Percentiles rank a stretch among this genome's conserved stretches.
Evolutionary conservation across 257 asterid genomes (phyloP).

Genomic region (Nicotiana paniculata): DNA sequence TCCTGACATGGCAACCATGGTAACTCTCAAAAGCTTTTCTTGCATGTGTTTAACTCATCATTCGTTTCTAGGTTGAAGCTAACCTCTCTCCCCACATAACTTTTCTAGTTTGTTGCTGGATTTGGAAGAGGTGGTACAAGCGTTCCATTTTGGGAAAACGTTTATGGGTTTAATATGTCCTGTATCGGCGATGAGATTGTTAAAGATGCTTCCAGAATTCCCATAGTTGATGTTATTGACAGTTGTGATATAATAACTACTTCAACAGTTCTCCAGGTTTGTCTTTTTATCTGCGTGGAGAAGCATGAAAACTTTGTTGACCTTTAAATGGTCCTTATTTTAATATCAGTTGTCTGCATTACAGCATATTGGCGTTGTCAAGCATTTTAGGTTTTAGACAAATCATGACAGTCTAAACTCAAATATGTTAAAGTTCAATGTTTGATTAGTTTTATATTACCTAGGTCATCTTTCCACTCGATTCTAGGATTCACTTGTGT

Average conservation of each 20-base stretch:
- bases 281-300: constrained; percentile 1
- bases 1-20: constrained; percentile 95
- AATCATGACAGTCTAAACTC: background rate
- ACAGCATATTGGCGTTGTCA: background rate
- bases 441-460: background rate
- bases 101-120: constrained; percentile 77
- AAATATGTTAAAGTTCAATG: background rate
- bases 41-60: background rate
- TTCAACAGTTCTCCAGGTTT: constrained; percentile 76
- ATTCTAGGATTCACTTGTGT: background rate
- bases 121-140: constrained; percentile 90
- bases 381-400: background rate
- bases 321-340: background rate
- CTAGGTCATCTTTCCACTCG: background rate
- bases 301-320: background rate
- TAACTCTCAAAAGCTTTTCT: constrained; percentile 23
- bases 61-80: constrained; percentile 1
- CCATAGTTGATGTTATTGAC: constrained; percentile 66
- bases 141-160: constrained; percentile 90
- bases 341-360: background rate
- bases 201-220: constrained; percentile 64
- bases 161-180: constrained; percentile 87
- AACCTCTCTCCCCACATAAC: background rate
- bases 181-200: constrained; percentile 65
- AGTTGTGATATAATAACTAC: constrained; percentile 57